These are phyloP conservation scores for Solanum hybrid DNA, from an alignment of 305 asterid genomes.

Conservation along the genomic window DNA sequence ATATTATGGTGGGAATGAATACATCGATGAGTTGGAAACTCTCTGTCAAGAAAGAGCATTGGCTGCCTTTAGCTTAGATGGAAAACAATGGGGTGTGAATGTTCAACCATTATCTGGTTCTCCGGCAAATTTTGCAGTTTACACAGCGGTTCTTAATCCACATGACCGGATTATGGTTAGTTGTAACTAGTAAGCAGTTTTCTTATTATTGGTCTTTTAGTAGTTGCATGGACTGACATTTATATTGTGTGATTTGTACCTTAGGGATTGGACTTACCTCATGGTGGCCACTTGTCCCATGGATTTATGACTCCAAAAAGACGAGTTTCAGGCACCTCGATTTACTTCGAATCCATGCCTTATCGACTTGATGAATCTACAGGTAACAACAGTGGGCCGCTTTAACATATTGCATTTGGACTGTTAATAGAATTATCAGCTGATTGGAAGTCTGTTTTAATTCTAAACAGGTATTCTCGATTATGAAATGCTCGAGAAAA, in stretches of 20 bases:
- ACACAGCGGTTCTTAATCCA: slow-evolving; percentile 69
- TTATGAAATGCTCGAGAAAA: slow-evolving; percentile 90
- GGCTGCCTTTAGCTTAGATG: slow-evolving; percentile 75
- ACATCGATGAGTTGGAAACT: slow-evolving; percentile 78
- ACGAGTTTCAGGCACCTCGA: slow-evolving; percentile 89
- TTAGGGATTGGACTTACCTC: slow-evolving; percentile 93
- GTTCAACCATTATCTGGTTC: slow-evolving; percentile 85
- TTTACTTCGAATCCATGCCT: slow-evolving; percentile 94
- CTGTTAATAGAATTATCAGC: not conserved
- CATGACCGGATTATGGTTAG: slow-evolving; percentile 82
- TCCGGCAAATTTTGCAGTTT: slow-evolving; percentile 78
- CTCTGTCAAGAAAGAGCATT: slow-evolving; percentile 94
- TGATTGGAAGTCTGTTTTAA: slow-evolving; percentile 1
- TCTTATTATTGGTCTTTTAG: not conserved
- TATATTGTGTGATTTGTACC: not conserved
- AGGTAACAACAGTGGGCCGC: slow-evolving; percentile 23
- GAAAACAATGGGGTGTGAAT: slow-evolving; percentile 76
- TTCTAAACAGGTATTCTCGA: slow-evolving; percentile 63
- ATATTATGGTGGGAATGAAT: slow-evolving; percentile 88
- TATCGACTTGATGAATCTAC: slow-evolving; percentile 85
- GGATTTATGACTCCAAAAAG: slow-evolving; percentile 95
- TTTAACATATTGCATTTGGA: not conserved
- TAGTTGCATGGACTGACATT: not conserved
- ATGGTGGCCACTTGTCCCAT: slow-evolving; percentile 83
- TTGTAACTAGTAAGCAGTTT: not conserved